phyloP scores from a whole-genome alignment of 2,329 filamentous ascomycete genomes.

The Fusarium sp. region DNA sequence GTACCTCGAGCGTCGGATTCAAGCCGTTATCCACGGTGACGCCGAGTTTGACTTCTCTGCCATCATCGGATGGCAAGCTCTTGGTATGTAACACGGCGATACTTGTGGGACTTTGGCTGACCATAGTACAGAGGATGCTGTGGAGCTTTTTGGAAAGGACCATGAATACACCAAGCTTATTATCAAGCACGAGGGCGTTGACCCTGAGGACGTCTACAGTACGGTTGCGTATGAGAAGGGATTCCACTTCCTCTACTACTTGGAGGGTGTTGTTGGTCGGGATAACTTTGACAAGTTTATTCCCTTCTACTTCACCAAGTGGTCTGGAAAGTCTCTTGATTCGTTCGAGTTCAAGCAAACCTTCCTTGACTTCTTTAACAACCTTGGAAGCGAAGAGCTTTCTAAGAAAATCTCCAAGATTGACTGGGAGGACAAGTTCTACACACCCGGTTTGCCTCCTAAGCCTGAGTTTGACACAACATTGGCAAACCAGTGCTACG shows the following conservation, averaged over 20 bases:
- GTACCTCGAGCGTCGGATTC: constrained; percentile 90
- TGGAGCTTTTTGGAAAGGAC: constrained; percentile 81
- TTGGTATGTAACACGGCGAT: constrained; percentile 61
- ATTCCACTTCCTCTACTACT: constrained; percentile 91
- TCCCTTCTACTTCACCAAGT: constrained; percentile 91
- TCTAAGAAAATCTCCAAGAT: constrained; percentile 76
- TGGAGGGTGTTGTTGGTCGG: constrained; percentile 87
- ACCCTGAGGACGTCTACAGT: constrained; percentile 96
- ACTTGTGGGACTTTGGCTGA: constrained; percentile 15
- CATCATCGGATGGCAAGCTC: constrained; percentile 94
- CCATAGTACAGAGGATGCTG: constrained; percentile 72
- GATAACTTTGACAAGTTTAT: constrained; percentile 96
- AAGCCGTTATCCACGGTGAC: constrained; percentile 82
- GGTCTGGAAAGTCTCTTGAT: constrained; percentile 87
- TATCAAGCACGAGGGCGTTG: constrained; percentile 86
- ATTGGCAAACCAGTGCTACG: constrained; percentile 87
- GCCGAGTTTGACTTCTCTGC: constrained; percentile 91
- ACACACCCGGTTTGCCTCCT: constrained; percentile 86
- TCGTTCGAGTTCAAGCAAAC: constrained; percentile 95
- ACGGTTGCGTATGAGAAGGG: constrained; percentile 96
- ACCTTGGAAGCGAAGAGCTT: constrained; percentile 71
- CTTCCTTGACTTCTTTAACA: constrained; percentile 84
- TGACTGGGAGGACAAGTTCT: constrained; percentile 93
- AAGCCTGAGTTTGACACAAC: constrained; percentile 93
- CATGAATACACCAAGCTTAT: constrained; percentile 95